Base-by-base conservation (phyloP, 495 filamentous ascomycete genomes). In the Penicillium paradoxum region DNA sequence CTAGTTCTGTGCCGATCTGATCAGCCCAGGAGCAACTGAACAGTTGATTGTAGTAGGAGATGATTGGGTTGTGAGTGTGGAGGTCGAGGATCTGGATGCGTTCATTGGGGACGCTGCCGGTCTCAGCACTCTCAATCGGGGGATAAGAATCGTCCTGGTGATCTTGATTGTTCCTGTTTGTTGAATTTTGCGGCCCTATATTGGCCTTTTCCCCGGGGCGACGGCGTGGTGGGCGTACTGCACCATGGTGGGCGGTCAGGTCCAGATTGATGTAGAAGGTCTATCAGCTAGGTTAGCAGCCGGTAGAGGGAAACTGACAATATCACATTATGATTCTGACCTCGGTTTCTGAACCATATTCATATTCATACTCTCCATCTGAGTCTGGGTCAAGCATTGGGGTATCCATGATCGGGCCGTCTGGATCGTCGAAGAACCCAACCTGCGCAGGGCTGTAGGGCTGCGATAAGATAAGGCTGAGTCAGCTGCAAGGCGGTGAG, bases 1-100 rank as follows among this genome's bases (percentile, higher is more conserved):
- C 75, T 55, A 95, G 63, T 43, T 95, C 88, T 0, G 89, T 93
- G 29, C 90, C 90, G 3, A 92, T 76, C 51, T 88, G 86, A 40
- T 84, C 76, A 27, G 78, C 77, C 91, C 91, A 96, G 25, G 78
- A 64, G 50, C 89, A 91, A 56, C 79, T 83, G 65, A 88, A 91
- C 30, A 90, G 70, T 45, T 82, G 80, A 41, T 85, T 85, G 39
- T 85, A 74, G 73, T 92, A 91, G 4, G 83, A 83, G 41, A 93
- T 72, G 27, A 95, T 67, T 0, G 91, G 91, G 54, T 87, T 73
- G 59, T 57, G 27, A 62, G 83, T 84, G 64, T 95, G 87, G 4
- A 96, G 78, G 38, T 86, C 89, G 14, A 90, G 75, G 40, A 96
- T 83, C 56, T 95, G 89, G n/a, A 96, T 82, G 69, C 69, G 55